A percentile compares a stretch with the other conserved stretches of the same genome.
These are phyloP conservation scores for Desmodesmus armatus DNA, from an alignment of 139 green algal genomes.

Conservation along the genomic window DNA sequence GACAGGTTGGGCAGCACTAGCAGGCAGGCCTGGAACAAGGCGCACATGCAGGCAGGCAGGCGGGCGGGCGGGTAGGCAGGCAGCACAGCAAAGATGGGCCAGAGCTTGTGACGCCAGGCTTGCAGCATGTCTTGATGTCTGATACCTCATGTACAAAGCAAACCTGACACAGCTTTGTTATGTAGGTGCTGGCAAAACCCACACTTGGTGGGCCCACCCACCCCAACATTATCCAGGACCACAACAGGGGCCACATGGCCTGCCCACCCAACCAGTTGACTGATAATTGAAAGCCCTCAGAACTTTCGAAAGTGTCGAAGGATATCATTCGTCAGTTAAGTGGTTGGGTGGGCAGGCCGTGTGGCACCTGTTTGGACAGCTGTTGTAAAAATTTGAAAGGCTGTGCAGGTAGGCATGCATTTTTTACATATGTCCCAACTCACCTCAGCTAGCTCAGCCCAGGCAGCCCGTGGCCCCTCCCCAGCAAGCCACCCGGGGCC, in stretches of 20 bases:
- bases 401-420: background rate
- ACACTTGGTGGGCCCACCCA: no score
- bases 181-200: background rate
- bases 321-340: background rate
- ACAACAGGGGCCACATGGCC: no score
- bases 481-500: slow-evolving; percentile 19
- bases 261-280: background rate
- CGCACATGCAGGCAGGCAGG: background rate
- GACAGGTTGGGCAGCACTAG: background rate
- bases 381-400: background rate
- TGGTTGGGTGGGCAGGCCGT: background rate
- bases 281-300: background rate
- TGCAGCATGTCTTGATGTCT: background rate
- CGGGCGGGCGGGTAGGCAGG: background rate
- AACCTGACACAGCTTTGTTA: background rate
- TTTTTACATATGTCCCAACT: background rate
- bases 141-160: background rate
- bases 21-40: slow-evolving; percentile 25
- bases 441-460: slow-evolving; percentile 36
- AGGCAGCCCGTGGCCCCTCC: background rate
- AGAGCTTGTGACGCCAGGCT: background rate
- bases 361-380: no score
- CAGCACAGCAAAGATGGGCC: background rate
- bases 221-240: no score
- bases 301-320: background rate